phyloP scores from a whole-genome alignment of 805 yeast genomes.

The Ogataea siamensis region DNA sequence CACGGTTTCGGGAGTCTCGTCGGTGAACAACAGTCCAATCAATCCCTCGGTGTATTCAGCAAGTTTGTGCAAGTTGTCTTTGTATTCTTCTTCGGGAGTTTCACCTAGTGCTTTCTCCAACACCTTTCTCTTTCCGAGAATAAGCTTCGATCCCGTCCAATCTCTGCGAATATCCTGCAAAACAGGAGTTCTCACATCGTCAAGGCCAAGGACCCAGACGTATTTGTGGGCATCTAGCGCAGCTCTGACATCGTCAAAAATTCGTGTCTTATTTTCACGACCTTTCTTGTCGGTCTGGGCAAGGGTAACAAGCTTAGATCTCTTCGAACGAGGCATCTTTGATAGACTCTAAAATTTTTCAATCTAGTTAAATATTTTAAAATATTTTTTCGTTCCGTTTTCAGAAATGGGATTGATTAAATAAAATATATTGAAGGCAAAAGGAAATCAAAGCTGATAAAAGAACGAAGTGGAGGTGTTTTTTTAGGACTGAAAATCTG shows the following conservation, averaged over 20 bases:
- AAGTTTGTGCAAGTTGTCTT: conserved; percentile 74
- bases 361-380: conserved; percentile 8
- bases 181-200: conserved; percentile 94
- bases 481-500: conserved; percentile 2
- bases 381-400: conserved; percentile 17
- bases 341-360: conserved; percentile 9
- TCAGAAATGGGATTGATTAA: conserved; percentile 15
- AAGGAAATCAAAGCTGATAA: conserved; percentile 14
- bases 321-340: conserved; percentile 92
- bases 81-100: conserved; percentile 84
- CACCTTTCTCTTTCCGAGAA: conserved; percentile 91
- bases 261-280: conserved; percentile 83
- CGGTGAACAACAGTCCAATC: conserved; percentile 84
- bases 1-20: conserved; percentile 89
- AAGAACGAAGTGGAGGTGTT: conserved; percentile 10
- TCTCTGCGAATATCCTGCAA: conserved; percentile 88
- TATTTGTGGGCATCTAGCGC: conserved; percentile 74
- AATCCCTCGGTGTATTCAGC: conserved; percentile 68
- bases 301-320: conserved; percentile 92
- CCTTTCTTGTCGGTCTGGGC: conserved; percentile 98
- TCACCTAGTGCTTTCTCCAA: conserved; percentile 91
- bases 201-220: conserved; percentile 82
- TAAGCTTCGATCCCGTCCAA: conserved; percentile 87
- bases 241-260: conserved; percentile 86
- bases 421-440: conserved; percentile 9